Evolutionary conservation across 2,329 filamentous ascomycete species (phyloP), one percentile per base, ranked within the genome.

Genomic region (Spiromastix sp.): DNA sequence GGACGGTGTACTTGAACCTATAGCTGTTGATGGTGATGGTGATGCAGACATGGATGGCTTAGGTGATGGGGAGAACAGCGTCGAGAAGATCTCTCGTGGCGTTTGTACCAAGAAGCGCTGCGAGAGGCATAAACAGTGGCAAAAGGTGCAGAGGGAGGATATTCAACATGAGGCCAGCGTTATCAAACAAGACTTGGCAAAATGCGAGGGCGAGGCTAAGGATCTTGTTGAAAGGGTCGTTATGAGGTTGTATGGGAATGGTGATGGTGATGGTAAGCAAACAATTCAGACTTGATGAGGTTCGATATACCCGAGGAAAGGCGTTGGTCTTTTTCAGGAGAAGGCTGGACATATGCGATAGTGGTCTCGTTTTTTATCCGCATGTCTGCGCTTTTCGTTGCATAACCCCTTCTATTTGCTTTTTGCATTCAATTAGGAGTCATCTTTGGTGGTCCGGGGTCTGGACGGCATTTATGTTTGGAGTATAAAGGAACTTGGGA

Each of bases 71-170:
- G 42, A 51, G 2, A 50, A 34, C 11, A 18, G 41, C 31, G 39
- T 58, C 15, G 40, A 55, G 19, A 50, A 52, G 34, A 43, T 61
- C 10, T 51, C 54, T 13, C 57, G 58, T 7, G 64, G 63, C 3
- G 54, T 68, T 8, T 69, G 66, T 46, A 54, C 56, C 16, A 65
- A 64, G 48, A 67, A 66, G 39, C 55, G 63, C 4, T 69, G 66
- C 39, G 60, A 67, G 39, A 49, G 64, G 41, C 66, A 69, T 40
- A 61, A 61, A 35, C 60, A 63, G 36, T 68, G 66, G 66, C 46
- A 58, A 30, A 68, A 65, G 42, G 55, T 65, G 4, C 60, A 64
- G 39, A 60, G 64, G 42, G 57, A 64, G 24, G 64, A 68, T 30
- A 55, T 60, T 15, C 43, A 53, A 4, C 64, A 67, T 33, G 63